Evolutionary conservation across 495 filamentous ascomycete species (phyloP).

Genomic region (Trichocladium uniseriatum): DNA sequence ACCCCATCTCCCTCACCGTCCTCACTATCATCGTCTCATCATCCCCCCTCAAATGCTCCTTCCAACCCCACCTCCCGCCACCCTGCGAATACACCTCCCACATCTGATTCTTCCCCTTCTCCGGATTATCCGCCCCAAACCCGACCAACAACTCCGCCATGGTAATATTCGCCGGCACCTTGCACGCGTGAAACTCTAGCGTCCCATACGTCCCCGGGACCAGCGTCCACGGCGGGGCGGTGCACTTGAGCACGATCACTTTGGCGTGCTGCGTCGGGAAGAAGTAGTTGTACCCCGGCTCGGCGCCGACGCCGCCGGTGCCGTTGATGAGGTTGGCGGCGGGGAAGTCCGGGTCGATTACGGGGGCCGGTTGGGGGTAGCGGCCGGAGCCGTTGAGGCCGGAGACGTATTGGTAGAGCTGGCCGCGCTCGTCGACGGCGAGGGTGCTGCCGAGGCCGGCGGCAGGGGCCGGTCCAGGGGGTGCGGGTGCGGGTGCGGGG

Average conservation of each 20-base stretch:
- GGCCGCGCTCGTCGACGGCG: slow-evolving; percentile 1
- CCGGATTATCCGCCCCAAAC: slow-evolving; percentile 37
- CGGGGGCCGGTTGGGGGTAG: slow-evolving; percentile 25
- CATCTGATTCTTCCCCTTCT: slow-evolving; percentile 33
- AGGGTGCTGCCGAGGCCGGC: slow-evolving; percentile 6
- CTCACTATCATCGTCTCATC: slow-evolving; percentile 6
- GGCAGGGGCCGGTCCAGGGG: neutral
- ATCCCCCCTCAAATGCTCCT: slow-evolving; percentile 6
- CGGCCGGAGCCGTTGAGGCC: slow-evolving; percentile 18
- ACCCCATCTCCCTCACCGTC: slow-evolving; percentile 14
- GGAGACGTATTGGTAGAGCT: slow-evolving; percentile 14
- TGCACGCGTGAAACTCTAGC: slow-evolving; percentile 28
- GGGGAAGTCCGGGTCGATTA: slow-evolving; percentile 40
- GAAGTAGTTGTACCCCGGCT: slow-evolving; percentile 45
- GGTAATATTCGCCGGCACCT: slow-evolving; percentile 34
- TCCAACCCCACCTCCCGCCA: slow-evolving; percentile 8
- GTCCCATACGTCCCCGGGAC: slow-evolving; percentile 10
- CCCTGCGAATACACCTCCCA: slow-evolving; percentile 28
- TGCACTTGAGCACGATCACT: slow-evolving; percentile 38
- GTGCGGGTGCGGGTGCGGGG: neutral
- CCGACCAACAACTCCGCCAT: slow-evolving; percentile 37
- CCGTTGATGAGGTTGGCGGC: slow-evolving; percentile 47
- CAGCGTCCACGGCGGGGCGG: slow-evolving; percentile 36
- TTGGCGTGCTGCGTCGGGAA: slow-evolving; percentile 40
- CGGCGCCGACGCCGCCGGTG: slow-evolving; percentile 45